Evolutionary conservation across 768 basidiomycete genomes (phyloP).

Genomic region (Tricholoma terreum): DNA sequence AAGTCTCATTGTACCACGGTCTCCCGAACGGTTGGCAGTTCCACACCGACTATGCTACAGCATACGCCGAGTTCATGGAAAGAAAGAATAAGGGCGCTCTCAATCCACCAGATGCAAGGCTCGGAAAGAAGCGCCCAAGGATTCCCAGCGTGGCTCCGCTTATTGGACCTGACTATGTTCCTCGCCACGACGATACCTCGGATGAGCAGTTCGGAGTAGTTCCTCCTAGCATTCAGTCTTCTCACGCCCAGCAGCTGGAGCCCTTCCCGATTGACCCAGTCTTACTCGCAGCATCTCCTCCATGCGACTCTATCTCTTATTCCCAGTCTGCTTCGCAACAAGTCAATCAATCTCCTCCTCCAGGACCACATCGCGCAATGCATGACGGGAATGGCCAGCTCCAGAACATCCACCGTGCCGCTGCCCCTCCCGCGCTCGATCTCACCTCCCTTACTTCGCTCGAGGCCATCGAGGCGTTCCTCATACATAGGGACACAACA

Average conservation of each 20-base stretch:
- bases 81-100: constrained; percentile 21
- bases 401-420: constrained; percentile 20
- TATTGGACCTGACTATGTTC: constrained; percentile 16
- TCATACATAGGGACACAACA: constrained; percentile 24
- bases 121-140: constrained; percentile 26
- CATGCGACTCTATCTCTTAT: background rate
- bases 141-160: constrained; percentile 41
- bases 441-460: constrained; percentile 24
- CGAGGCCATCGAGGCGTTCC: constrained; percentile 24
- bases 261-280: constrained; percentile 25
- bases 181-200: background rate
- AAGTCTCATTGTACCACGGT: constrained; percentile 45
- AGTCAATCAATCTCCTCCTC: constrained; percentile 4
- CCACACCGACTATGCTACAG: constrained; percentile 33
- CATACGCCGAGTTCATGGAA: constrained; percentile 34
- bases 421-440: constrained; percentile 26
- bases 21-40: constrained; percentile 49
- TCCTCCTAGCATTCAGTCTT: constrained; percentile 6
- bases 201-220: constrained; percentile 6
- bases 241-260: constrained; percentile 9
- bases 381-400: background rate
- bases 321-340: constrained; percentile 4
- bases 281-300: constrained; percentile 15
- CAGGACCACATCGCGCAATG: background rate
- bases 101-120: constrained; percentile 5